Evolutionary conservation across 2,329 filamentous ascomycete species (phyloP).

Genomic region (Orbilia quercus): DNA sequence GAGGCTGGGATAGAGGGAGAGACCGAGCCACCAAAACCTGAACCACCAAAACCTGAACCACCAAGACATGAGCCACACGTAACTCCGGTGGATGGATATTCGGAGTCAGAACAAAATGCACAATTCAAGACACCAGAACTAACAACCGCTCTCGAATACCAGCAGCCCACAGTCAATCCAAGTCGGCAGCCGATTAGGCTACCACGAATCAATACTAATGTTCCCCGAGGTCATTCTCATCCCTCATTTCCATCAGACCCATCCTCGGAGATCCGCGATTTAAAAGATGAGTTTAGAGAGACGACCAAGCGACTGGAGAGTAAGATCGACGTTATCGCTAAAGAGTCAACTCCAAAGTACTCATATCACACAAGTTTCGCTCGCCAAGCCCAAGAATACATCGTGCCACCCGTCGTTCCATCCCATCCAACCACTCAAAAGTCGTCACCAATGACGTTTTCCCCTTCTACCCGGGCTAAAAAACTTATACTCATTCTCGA

Average conservation of each 20-base stretch:
- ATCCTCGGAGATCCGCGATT: slow-evolving; percentile 1
- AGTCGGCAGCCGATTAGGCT: background rate
- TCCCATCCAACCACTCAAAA: slow-evolving; percentile 11
- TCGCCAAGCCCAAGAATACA: slow-evolving; percentile 8
- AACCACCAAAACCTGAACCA: background rate
- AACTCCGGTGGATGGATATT: background rate
- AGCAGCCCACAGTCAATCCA: background rate
- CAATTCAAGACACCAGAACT: background rate
- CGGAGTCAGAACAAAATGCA: background rate
- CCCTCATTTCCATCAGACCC: background rate
- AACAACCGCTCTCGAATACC: background rate
- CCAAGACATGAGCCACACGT: background rate
- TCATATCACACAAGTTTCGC: too few species aligned
- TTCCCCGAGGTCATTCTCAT: background rate
- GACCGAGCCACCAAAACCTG: too few species aligned
- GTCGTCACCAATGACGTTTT: slow-evolving; percentile 14
- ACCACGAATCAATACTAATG: slow-evolving; percentile 18
- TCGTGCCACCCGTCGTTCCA: background rate
- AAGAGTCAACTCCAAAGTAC: background rate
- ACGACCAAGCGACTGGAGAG: slow-evolving; percentile 1
- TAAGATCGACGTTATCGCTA: background rate
- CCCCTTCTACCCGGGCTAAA: slow-evolving; percentile 14
- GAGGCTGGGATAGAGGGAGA: too few species aligned
- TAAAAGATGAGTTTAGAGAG: slow-evolving; percentile 9
- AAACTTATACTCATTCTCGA: slow-evolving; percentile 46